Conservation (phyloP, 257 asterid genomes). For the Verbascum thapsus region DNA sequence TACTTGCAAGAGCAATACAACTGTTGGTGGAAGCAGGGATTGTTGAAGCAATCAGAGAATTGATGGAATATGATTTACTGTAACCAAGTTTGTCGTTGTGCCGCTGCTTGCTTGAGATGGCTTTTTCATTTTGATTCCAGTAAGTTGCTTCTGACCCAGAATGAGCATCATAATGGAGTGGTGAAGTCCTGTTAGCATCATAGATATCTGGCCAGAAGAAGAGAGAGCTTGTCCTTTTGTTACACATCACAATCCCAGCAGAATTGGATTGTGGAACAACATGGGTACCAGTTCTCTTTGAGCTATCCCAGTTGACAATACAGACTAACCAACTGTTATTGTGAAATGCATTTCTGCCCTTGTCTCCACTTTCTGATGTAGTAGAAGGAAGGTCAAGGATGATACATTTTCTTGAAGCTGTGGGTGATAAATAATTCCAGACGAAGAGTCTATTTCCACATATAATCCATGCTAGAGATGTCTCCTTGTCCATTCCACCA, state of each 20-base stretch:
- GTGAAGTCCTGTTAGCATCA: constrained; percentile 43
- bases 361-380: constrained; percentile 42
- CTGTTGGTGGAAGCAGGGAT: constrained; percentile 43
- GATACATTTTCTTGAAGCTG: constrained; percentile 63
- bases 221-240: constrained; percentile 51
- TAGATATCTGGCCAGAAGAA: constrained; percentile 79
- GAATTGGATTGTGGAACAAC: constrained; percentile 48
- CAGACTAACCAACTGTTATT: constrained; percentile 67
- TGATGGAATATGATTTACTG: constrained; percentile 43
- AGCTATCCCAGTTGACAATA: constrained; percentile 67
- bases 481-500: constrained; percentile 89
- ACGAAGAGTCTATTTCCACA: constrained; percentile 64
- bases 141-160: constrained; percentile 41
- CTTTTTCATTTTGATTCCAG: constrained; percentile 39
- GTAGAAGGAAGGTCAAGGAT: constrained; percentile 66
- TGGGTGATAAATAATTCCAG: constrained; percentile 72
- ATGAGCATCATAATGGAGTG: constrained; percentile 51
- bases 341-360: constrained; percentile 39
- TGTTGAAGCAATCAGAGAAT: constrained; percentile 79
- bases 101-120: constrained; percentile 42
- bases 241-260: constrained; percentile 74
- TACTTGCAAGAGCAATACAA: constrained; percentile 75
- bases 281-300: constrained; percentile 42
- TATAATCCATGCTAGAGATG: constrained; percentile 81
- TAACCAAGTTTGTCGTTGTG: constrained; percentile 40